A percentile compares a stretch with the other conserved stretches of the same genome.
Conservation (phyloP, 352 stramenopile genomes). For the Phytophthora constricta region DNA sequence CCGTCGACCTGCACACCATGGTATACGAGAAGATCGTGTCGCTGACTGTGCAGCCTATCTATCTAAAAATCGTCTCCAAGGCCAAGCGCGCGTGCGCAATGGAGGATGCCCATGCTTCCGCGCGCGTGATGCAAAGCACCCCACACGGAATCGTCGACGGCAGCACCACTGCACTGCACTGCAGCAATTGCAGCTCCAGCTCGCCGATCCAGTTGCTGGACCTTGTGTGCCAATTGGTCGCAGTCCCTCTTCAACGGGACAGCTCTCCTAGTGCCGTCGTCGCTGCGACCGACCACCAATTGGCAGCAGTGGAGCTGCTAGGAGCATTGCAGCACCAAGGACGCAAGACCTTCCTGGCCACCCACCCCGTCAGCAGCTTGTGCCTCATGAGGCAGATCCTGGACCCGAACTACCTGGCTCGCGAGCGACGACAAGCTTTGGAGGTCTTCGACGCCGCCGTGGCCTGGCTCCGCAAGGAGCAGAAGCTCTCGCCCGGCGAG, state of each 20-base stretch:
- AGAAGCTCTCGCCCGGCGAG: neutral
- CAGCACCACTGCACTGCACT: conserved; percentile 23
- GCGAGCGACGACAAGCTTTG: conserved; percentile 23
- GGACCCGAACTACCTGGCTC: conserved; percentile 32
- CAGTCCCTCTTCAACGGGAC: conserved; percentile 9
- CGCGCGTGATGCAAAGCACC: conserved; percentile 27
- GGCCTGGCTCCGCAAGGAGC: conserved; percentile 33
- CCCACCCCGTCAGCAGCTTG: conserved; percentile 39
- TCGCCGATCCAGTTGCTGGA: conserved; percentile 42
- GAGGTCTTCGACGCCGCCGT: conserved; percentile 32
- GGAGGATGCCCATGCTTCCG: conserved; percentile 36
- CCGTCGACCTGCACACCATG: conserved; percentile 32
- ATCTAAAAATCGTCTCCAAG: conserved; percentile 43
- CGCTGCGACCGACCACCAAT: conserved; percentile 30
- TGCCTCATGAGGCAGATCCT: conserved; percentile 47
- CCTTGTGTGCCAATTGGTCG: conserved; percentile 32
- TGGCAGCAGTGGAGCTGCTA: conserved; percentile 31
- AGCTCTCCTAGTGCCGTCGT: conserved; percentile 13
- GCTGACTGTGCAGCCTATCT: conserved; percentile 49
- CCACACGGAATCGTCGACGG: conserved; percentile 21
- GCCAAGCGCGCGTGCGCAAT: conserved; percentile 40
- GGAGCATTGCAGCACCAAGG: conserved; percentile 29
- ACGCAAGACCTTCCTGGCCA: conserved; percentile 25
- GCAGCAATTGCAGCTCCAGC: conserved; percentile 35
- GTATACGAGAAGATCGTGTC: conserved; percentile 46